These are phyloP conservation scores for Luffa aegyptiaca DNA, from an alignment of 306 rosid genomes.

Conservation along the genomic window DNA sequence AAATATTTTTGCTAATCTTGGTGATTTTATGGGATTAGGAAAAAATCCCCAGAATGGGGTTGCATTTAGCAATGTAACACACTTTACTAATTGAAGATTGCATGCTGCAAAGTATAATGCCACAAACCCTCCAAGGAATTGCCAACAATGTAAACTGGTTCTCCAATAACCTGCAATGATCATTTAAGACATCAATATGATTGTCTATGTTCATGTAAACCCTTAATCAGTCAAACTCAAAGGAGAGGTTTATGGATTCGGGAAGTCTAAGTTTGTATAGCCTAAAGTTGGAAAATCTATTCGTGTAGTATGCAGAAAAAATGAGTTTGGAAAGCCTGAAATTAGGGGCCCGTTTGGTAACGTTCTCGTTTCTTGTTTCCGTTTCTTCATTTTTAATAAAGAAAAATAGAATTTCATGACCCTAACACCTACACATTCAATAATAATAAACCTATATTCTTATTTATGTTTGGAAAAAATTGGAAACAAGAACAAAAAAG, in stretches of 20 bases:
- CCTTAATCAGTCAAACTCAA: background rate
- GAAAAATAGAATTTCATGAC: too few species aligned
- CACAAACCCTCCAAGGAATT: conserved; percentile 95
- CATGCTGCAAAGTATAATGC: conserved; percentile 84
- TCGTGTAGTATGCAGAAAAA: background rate
- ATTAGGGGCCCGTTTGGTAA: background rate
- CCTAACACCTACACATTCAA: too few species aligned
- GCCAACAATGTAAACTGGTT: conserved; percentile 78
- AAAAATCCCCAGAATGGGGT: conserved; percentile 95
- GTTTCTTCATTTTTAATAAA: too few species aligned
- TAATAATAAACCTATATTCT: too few species aligned
- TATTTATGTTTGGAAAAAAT: too few species aligned
- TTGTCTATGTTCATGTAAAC: background rate
- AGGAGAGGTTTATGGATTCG: background rate
- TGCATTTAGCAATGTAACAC: conserved; percentile 87
- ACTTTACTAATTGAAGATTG: conserved; percentile 82
- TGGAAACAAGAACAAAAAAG: too few species aligned
- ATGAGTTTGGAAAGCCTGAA: background rate
- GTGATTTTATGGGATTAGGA: conserved; percentile 64
- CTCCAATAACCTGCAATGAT: conserved; percentile 64
- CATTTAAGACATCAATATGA: background rate
- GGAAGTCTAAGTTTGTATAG: background rate
- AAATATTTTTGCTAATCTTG: conserved; percentile 61
- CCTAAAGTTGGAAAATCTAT: background rate
- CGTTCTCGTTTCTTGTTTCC: too few species aligned